Base-by-base conservation (phyloP, 257 asterid species). In the Lithospermum erythrorhizon region DNA sequence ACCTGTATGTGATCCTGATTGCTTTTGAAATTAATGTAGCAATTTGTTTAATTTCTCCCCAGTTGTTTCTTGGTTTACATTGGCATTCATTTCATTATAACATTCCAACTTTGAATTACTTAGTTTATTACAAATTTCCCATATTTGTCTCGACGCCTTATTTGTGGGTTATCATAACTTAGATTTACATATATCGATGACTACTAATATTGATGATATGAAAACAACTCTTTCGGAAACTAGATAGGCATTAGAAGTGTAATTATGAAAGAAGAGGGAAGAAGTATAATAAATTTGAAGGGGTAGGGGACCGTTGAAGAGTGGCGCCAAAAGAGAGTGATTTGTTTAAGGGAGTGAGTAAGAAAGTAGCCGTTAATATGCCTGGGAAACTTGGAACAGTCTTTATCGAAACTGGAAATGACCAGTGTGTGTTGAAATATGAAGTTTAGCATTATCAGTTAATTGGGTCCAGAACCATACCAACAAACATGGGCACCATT, bases 311-410 rank as follows among this genome's bases (percentile, higher is more conserved):
- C 70, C 72, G 51, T 47, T 13, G 18, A 41, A 37, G 60, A n/a
- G 69, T 75, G 77, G 78, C 80, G 80, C 83, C 83, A 75, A 75
- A 78, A 75, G 58, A 4, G 69, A 51, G 63, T 69, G 66, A 67
- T 21, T 53, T 45, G 23, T 66, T 60, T 20, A 7, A 7, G 13
- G 13, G 45, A 52, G 56, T 27, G 32, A 67, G 48, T 14, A 60
- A 61, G 74, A 75, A 76, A 79, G 81, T 84, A 84, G 87, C 89
- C 94, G 89, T 84, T 84, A 56, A 66, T 61, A 58, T 68, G 73
- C 60, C 58, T 41, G 68, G 60, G 57, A 49, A 51, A 67, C 56
- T 77, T 65, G 77, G 64, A 64, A 21, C 64, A 51, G 37, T 55
- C 30, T 76, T 74, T 67, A 61, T 74, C 59, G 79, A 75, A 73